Conservation (phyloP, 164 flowering plant species). For the Kingdonia uniflora region DNA sequence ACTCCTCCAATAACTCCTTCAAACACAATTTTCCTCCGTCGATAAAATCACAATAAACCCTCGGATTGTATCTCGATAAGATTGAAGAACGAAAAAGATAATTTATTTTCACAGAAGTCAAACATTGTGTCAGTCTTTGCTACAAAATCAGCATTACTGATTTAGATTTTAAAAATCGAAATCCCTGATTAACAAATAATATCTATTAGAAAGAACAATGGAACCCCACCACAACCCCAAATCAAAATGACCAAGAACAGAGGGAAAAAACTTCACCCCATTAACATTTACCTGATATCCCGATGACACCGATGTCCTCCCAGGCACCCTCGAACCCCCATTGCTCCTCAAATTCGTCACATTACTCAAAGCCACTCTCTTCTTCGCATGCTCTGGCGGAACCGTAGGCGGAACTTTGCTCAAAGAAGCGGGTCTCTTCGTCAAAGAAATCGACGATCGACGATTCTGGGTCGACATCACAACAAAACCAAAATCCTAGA, state of each 20-base stretch:
- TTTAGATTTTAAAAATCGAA: too few relatives aligned
- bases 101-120: too few relatives aligned
- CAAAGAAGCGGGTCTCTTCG: conserved; percentile 19
- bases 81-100: too few relatives aligned
- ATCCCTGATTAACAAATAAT: background rate
- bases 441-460: conserved; percentile 13
- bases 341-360: conserved; percentile 12
- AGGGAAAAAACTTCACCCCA: background rate
- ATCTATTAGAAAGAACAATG: background rate
- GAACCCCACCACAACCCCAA: background rate
- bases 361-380: conserved; percentile 22
- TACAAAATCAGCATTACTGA: too few relatives aligned
- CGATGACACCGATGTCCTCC: background rate
- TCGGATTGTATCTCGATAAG: too few relatives aligned
- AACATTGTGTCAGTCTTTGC: too few relatives aligned
- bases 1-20: background rate
- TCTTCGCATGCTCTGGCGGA: conserved; percentile 19
- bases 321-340: conserved; percentile 1
- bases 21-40: too few relatives aligned
- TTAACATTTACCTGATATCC: conserved; percentile 16
- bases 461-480: conserved; percentile 20
- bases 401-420: conserved; percentile 9
- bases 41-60: too few relatives aligned
- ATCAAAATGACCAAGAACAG: background rate
- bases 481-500: too few relatives aligned